Percentiles rank a stretch among this genome's conserved stretches.
Conservation (phyloP, 768 basidiomycete genomes). For the Suillus tomentosus region DNA sequence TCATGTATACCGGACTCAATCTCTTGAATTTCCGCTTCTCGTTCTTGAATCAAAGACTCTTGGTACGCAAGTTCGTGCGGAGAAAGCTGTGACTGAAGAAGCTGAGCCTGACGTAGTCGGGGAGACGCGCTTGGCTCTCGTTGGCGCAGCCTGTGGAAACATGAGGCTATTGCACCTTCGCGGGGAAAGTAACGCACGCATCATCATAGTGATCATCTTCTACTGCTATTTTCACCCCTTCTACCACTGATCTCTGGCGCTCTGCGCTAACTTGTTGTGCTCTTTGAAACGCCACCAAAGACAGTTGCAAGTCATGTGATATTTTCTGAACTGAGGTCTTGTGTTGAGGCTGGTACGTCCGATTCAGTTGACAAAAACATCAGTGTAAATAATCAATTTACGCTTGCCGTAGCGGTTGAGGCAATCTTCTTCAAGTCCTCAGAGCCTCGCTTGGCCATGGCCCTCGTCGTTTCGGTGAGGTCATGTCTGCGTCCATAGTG, state of each 20-base stretch:
- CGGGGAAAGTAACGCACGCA: not conserved
- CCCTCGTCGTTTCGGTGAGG: constrained; percentile 90
- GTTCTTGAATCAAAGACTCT: constrained; percentile 79
- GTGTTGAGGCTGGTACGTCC: constrained; percentile 59
- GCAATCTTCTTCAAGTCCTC: constrained; percentile 92
- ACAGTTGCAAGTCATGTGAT: constrained; percentile 88
- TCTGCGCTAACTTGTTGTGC: constrained; percentile 91
- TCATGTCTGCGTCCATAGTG: constrained; percentile 66
- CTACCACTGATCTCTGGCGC: constrained; percentile 85
- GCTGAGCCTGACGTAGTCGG: constrained; percentile 68
- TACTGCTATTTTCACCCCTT: constrained; percentile 80
- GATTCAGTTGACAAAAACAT: not conserved
- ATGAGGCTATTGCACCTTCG: constrained; percentile 5
- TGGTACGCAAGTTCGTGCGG: constrained; percentile 95
- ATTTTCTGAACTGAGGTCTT: constrained; percentile 90
- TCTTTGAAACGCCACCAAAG: constrained; percentile 88
- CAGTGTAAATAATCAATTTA: constrained; percentile 34
- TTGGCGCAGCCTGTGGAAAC: constrained; percentile 11
- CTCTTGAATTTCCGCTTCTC: constrained; percentile 92
- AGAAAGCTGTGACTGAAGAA: constrained; percentile 75
- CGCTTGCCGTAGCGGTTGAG: constrained; percentile 60
- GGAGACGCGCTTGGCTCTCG: constrained; percentile 46
- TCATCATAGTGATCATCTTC: constrained; percentile 52
- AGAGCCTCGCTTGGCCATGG: constrained; percentile 92
- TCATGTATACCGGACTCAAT: constrained; percentile 98